Conservation (phyloP, 768 basidiomycete species). For the Lyophyllum decastes region DNA sequence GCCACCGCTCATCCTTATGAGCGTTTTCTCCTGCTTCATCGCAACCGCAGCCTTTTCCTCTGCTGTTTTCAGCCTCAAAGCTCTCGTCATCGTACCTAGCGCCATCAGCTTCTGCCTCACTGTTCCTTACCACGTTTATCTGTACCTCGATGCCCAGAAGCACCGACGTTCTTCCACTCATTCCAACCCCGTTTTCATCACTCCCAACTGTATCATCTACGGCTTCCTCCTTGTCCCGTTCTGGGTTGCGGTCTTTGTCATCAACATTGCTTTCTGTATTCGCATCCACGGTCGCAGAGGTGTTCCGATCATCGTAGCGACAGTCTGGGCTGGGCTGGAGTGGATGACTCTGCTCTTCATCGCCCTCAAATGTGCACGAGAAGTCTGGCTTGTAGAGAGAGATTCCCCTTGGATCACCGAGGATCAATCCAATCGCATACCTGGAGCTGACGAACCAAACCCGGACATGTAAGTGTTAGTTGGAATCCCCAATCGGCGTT, state of each 20-base stretch:
- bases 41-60: not conserved
- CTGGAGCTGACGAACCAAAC: too few species aligned
- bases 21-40: constrained; percentile 4
- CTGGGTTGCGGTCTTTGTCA: not conserved
- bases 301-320: not conserved
- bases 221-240: not conserved
- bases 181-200: not conserved
- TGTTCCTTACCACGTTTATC: not conserved
- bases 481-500: not conserved
- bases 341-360: not conserved
- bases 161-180: not conserved
- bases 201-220: not conserved
- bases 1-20: constrained; percentile 5
- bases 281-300: not conserved
- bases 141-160: not conserved
- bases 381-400: not conserved
- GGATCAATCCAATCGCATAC: not conserved
- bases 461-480: not conserved
- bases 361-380: not conserved
- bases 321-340: not conserved
- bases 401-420: not conserved
- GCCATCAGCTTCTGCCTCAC: not conserved
- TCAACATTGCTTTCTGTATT: not conserved
- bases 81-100: not conserved
- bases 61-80: not conserved